These are phyloP conservation scores for Otatea glauca DNA, from an alignment of 176 grass and related monocot species.

Conservation along the genomic window DNA sequence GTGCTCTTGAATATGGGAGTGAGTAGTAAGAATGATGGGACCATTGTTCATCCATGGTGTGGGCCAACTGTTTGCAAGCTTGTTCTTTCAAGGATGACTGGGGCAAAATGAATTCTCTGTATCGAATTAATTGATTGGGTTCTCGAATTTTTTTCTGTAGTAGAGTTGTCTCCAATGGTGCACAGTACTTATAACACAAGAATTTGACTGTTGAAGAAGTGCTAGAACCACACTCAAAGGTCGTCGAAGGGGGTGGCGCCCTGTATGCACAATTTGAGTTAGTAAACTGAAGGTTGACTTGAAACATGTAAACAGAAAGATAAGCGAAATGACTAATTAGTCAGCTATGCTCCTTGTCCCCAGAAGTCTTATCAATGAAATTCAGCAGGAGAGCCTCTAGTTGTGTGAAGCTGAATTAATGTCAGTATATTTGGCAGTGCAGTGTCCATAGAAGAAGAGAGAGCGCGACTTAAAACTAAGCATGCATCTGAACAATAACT, in stretches of 20 bases:
- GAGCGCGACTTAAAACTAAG: not conserved
- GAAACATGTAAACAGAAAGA: not conserved
- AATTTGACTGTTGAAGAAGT: not conserved
- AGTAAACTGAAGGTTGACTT: not conserved
- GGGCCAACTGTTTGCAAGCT: not conserved
- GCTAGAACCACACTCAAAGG: not conserved
- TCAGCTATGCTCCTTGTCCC: not conserved
- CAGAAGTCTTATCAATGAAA: not conserved
- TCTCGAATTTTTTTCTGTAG: not conserved
- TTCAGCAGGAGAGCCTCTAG: not conserved
- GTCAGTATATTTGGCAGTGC: not conserved
- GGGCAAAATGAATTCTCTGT: conserved; percentile 11
- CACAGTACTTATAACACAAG: not conserved
- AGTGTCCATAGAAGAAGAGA: not conserved
- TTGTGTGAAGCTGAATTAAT: not conserved
- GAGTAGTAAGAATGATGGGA: conserved; percentile 3
- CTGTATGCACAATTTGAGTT: conserved; percentile 11
- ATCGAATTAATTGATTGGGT: not conserved
- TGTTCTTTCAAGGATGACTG: conserved; percentile 29
- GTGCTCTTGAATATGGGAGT: conserved; percentile 1
- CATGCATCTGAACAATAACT: not conserved
- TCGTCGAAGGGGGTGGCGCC: not conserved
- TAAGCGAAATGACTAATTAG: not conserved
- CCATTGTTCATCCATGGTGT: conserved; percentile 10
- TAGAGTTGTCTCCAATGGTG: not conserved